phyloP scores from a whole-genome alignment of 352 stramenopile species.

The Elongisporangium anandrum region DNA sequence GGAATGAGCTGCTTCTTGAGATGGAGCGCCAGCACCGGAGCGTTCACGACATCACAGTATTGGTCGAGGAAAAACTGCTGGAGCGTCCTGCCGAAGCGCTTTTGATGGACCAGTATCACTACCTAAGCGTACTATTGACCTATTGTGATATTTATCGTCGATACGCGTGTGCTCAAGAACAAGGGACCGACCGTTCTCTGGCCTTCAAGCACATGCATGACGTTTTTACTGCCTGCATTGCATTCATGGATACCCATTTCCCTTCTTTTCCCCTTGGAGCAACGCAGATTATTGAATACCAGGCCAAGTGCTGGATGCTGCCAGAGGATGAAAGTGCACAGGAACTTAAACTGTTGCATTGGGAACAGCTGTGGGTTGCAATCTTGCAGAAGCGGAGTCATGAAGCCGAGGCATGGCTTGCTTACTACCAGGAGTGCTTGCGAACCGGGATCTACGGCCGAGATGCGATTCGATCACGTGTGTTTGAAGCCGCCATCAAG shows the following conservation, averaged over 20 bases:
- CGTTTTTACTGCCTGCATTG: constrained; percentile 26
- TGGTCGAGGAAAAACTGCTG: constrained; percentile 26
- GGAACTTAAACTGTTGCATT: constrained; percentile 13
- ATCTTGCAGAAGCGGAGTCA: constrained; percentile 16
- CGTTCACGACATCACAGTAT: constrained; percentile 13
- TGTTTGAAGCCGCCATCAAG: constrained; percentile 37
- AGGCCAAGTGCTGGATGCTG: constrained; percentile 38
- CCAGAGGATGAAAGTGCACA: neutral
- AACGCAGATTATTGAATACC: constrained; percentile 37
- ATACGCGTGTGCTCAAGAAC: constrained; percentile 1
- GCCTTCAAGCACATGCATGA: constrained; percentile 7
- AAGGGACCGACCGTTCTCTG: neutral
- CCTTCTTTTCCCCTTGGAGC: constrained; percentile 24
- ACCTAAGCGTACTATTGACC: constrained; percentile 38
- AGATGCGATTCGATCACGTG: constrained; percentile 22
- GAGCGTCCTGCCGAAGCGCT: constrained; percentile 19
- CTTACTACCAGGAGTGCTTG: constrained; percentile 38
- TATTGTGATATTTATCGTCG: constrained; percentile 42
- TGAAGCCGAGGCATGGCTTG: constrained; percentile 34
- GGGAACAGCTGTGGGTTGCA: constrained; percentile 26
- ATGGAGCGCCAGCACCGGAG: constrained; percentile 25
- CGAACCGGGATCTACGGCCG: constrained; percentile 8
- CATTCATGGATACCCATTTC: constrained; percentile 31
- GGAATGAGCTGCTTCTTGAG: constrained; percentile 48
- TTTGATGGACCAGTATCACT: constrained; percentile 54